These are phyloP conservation scores for Flaveria ramosissima DNA, from an alignment of 129 eudicot species.

Conservation along the genomic window DNA sequence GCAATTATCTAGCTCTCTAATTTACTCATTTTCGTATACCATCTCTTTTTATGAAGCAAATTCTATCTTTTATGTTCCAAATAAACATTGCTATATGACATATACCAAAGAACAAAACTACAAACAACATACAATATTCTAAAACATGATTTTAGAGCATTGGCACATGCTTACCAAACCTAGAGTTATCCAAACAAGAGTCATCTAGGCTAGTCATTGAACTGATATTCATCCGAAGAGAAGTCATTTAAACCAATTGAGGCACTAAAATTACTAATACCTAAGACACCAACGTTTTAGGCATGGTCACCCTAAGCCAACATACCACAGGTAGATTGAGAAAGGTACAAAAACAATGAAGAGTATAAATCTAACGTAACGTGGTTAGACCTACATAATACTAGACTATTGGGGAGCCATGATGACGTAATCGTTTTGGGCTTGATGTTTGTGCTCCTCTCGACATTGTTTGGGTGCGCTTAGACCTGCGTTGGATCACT, in stretches of 20 bases:
- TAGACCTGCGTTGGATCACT: background rate
- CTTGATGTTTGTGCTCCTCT: background rate
- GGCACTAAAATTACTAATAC: background rate
- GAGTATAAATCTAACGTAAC: background rate
- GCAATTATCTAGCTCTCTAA: no score
- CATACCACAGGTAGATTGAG: background rate
- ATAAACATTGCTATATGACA: no score
- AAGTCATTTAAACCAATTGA: background rate
- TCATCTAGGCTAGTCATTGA: background rate
- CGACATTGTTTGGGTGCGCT: background rate
- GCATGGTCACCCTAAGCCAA: background rate
- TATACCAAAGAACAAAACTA: no score
- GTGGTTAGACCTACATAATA: background rate
- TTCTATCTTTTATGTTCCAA: no score
- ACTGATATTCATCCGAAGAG: background rate
- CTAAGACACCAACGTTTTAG: background rate
- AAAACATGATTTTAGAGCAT: no score
- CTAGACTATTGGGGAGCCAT: background rate
- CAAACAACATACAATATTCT: no score
- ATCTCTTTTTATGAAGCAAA: no score
- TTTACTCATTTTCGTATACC: no score
- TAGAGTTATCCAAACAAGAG: background rate
- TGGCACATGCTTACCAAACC: background rate
- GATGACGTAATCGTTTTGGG: background rate
- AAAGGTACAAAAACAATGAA: background rate